Evolutionary conservation across 225 moss, liverwort and hornwort species (phyloP).

Genomic region (Pseudisothecium myosuroides): DNA sequence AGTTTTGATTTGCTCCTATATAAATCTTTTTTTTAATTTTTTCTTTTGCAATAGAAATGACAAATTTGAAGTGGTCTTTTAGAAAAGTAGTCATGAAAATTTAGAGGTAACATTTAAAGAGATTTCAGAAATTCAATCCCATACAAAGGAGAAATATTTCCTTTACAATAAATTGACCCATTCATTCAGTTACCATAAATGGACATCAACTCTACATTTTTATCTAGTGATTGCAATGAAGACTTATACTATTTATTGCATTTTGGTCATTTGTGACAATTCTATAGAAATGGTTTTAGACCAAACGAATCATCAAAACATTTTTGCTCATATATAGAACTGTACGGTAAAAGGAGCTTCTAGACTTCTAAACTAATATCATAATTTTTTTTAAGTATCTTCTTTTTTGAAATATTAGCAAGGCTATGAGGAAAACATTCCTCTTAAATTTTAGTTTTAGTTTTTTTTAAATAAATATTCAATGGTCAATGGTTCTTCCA

Average conservation of each 20-base stretch:
- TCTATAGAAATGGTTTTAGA: background rate
- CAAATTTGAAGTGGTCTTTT: background rate
- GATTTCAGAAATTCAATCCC: background rate
- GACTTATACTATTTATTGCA: background rate
- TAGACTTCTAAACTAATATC: too few species aligned
- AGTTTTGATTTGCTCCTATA: accelerated
- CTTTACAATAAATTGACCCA: background rate
- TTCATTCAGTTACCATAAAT: background rate
- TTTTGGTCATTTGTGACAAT: background rate
- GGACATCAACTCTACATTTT: background rate
- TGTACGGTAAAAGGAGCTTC: background rate
- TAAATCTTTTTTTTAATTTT: background rate
- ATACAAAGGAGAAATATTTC: background rate
- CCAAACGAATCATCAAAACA: background rate
- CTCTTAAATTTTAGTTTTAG: too few species aligned
- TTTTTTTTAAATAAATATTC: too few species aligned
- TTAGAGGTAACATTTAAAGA: background rate
- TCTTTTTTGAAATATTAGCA: background rate
- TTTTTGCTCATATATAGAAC: too few species aligned
- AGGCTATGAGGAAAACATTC: too few species aligned
- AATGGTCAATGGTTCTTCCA: too few species aligned
- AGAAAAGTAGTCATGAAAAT: too few species aligned
- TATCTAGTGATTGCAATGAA: background rate
- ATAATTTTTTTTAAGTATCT: background rate
- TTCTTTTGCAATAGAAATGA: background rate